Evolutionary conservation across 495 filamentous ascomycete genomes (phyloP), one percentile per base, ranked within the genome.

Genomic region (Aspergillus ostianus): DNA sequence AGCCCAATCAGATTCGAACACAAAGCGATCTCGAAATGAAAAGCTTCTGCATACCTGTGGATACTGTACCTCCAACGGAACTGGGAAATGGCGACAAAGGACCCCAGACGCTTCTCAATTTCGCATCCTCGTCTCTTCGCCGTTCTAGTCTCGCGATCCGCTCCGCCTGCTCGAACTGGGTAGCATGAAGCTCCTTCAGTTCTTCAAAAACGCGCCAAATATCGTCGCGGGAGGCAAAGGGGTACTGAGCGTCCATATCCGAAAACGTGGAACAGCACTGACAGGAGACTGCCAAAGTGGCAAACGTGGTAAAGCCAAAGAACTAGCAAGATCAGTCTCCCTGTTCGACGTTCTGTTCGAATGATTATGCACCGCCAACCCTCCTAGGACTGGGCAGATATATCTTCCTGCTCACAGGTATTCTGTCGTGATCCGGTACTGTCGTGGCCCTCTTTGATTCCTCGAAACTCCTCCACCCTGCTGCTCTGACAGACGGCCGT

Each of bases 161-260:
- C 64, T 96, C 91, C n/a, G 84, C 80, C 74, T 96, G 91, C 63
- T 90, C 86, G 64, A 82, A 82, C 70, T 96, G 91, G 51, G 88
- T 79, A 59, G 85, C 78, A 62, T 93, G 89, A 46, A 96, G 78
- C 67, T 90, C 87, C 73, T 87, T 91, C 77, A 97, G 80, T 65
- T 96, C 91, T 77, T 90, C 89, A 69, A 93, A 88, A 59, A 96
- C 81, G 76, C 87, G 87, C 83, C 90, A 93, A 58, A 93, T 79
- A 73, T 96, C 92, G 79, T 90, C 88, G 66, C 82, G 83, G 58
- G 86, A 85, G 51, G 82, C 83, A 70, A 86, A 83, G 29, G 78
- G 74, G 64, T 75, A 84, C 73, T 88, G 86, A 36, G 85, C 80
- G 78, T 89, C 86, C 86, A 89, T 89, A 21, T 63, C 73, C 66